phyloP scores from a whole-genome alignment of 306 rosid species.

The Glycine latifolia region DNA sequence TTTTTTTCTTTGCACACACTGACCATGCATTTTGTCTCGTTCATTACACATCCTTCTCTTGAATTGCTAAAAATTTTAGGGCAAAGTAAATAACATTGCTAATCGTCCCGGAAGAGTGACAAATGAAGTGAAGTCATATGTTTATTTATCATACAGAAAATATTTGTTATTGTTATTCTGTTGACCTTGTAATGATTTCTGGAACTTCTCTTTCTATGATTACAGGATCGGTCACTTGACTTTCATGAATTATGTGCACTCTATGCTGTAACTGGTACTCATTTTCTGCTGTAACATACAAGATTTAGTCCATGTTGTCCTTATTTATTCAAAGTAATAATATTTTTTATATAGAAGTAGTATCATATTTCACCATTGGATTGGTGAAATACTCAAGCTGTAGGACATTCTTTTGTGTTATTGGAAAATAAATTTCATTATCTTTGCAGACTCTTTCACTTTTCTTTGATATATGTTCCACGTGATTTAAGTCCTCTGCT shows the following conservation, averaged over 20 bases:
- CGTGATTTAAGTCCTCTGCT: slow-evolving; percentile 5
- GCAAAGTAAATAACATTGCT: not conserved
- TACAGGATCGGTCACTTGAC: slow-evolving; percentile 98
- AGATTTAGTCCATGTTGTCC: slow-evolving; percentile 35
- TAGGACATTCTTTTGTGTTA: slow-evolving; percentile 21
- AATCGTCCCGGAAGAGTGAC: slow-evolving; percentile 15
- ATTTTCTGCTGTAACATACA: slow-evolving; percentile 49
- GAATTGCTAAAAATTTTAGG: not conserved
- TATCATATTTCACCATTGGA: slow-evolving; percentile 16
- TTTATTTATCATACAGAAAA: slow-evolving; percentile 21
- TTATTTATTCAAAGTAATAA: slow-evolving; percentile 8
- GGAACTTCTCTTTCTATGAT: slow-evolving; percentile 53
- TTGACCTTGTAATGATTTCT: slow-evolving; percentile 48
- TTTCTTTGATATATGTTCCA: not conserved
- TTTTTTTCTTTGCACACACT: slow-evolving; percentile 27
- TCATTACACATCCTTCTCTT: not conserved
- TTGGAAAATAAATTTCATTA: not conserved
- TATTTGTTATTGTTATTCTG: slow-evolving; percentile 15
- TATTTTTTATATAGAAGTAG: slow-evolving; percentile 13
- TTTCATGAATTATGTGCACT: slow-evolving; percentile 97
- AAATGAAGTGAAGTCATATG: slow-evolving; percentile 19
- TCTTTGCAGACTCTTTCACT: slow-evolving; percentile 24
- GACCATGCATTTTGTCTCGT: slow-evolving; percentile 11
- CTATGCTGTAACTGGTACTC: slow-evolving; percentile 93
- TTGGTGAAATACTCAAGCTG: slow-evolving; percentile 37